Evolutionary conservation across 2,329 filamentous ascomycete species (phyloP), one percentile per base, ranked within the genome.

Genomic region (Paracoccidioides brasiliensis): DNA sequence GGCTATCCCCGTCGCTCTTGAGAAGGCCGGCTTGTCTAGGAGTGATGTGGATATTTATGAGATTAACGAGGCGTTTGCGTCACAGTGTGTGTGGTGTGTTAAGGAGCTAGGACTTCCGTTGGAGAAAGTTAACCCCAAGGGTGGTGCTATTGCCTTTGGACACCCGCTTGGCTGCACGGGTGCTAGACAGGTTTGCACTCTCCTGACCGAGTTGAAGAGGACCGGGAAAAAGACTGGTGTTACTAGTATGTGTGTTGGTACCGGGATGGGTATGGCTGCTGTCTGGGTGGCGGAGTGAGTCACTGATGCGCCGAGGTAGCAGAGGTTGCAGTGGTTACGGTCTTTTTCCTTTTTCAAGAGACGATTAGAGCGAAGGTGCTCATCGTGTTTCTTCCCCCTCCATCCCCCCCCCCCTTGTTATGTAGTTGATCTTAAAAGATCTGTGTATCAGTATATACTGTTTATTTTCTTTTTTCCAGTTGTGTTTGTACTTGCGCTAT

Each of bases 21-120:
- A 88, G 69, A 90, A 93, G 71, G 88, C 90, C 0, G 90, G 90
- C 58, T 83, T 98, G 64, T 78, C 77, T 69, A 88, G 85, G 72
- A 85, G 95, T 56, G 91, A 97, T 63, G 89, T 98, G 35, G 93
- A 97, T 70, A 91, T 97, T 67, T 97, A 82, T 67, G 93, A 98
- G 81, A 96, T 98, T 80, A 98, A 98, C 78, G 93, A 98, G 80
- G 93, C 93, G 0, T 98, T 98, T 71, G 93, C 93, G 37, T 88
- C 83, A 60, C 91, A 97, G 79, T 95, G 89, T 72, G 73, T 97
- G 62, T 97, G 87, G 86, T 96, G 90, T 72, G 82, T 88, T 60
- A 88, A 93, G 66, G 84, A 96, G 77, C 81, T 98, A 28, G 85
- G 85, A 46, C 74, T 98, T 33, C 86, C 89, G 54, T 69, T 78